Base-by-base conservation (phyloP, 2,329 filamentous ascomycete species). In the Chaetomiaceae sp. region DNA sequence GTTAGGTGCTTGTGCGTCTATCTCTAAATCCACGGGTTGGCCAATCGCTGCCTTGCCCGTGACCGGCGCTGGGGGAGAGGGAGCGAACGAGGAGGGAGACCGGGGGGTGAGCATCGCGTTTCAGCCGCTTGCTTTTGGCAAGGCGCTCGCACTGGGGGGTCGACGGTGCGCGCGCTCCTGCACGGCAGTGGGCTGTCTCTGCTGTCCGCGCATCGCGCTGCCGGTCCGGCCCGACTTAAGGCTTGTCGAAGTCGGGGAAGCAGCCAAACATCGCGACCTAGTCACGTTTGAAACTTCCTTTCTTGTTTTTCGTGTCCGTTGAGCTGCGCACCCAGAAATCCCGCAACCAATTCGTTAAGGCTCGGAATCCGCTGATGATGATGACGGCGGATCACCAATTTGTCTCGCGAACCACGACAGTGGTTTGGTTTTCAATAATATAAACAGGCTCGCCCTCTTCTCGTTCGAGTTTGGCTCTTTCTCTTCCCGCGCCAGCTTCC, bases 1-100 rank as follows among this genome's bases (percentile, higher is more conserved):
- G 61, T 59, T 62, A 63, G 58, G 58, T 63, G 58, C 59, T 59
- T 58, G 50, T 58, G 56, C 58, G 45, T 57, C 57, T 50, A 52
- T 51, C 51, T 49, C 29, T 32, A 24, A 40, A 49, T 42, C 37
- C 52, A 48, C 47, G 45, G 17, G 20, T 39, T 49, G 46, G 37
- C 60, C 60, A 62, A 62, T 61, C 56, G n/a, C n/a, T n/a, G n/a
- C n/a, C n/a, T n/a, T n/a, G n/a, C n/a, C n/a, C n/a, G n/a, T n/a
- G n/a, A n/a, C n/a, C n/a, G n/a, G n/a, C n/a, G n/a, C n/a, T n/a
- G n/a, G n/a, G n/a, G n/a, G n/a, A n/a, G n/a, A n/a, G n/a, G n/a
- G n/a, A n/a, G n/a, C n/a, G n/a, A n/a, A n/a, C n/a, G n/a, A n/a
- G n/a, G n/a, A n/a, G n/a, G 40, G 24, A 24, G 22, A 6, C 22